Base-by-base conservation (phyloP, 225 moss, liverwort and hornwort genomes). In the Thuidium tamariscinum region DNA sequence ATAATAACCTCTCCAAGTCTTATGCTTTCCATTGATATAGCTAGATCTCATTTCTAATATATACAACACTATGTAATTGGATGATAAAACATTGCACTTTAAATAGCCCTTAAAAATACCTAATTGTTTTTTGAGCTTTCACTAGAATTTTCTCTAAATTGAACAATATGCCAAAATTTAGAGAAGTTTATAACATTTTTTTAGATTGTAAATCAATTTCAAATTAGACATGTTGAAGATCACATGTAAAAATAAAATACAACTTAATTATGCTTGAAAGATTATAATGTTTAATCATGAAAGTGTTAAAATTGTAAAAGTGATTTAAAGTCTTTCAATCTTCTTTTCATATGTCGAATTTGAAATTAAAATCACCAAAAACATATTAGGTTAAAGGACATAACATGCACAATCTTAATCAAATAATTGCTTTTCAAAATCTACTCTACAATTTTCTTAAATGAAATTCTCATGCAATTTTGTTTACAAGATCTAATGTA, bases 191-290 rank as follows among this genome's bases (percentile, higher is more conserved):
- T 39, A 68, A 23, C 23, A 23, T 7, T 37, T 22, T 37, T 20
- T 10, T 5, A 3, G 12, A 37, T 37, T 37, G 4, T 37, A 22
- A 67, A 0, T 0, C 1, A 66, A 21, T 21, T 36, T 67, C 68
- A 23, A 22, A 68, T 1, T 12, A 37, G 22, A 37, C 4, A 23
- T 68, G 1, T 68, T 39, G 7, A 1, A 39, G 1, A 68, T 39
- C 4, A 68, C 2, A 68, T 7, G 7, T 4, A 0, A 37, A 68
- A 13, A 12, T 0, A 36, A 39, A 13, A 13, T 0, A 39, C 4
- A 39, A 21, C 22, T 23, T 23, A 68, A 0, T 39, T 23, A 23
- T 39, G 13, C 37, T 68, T 68, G 7, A 39, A 68, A 68, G 68
- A 68, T 39, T 68, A 7, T 13, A 23, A 39, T 68, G 12, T 68